Conservation (phyloP, 2,329 filamentous ascomycete species). For the Pyricularia sp. region DNA sequence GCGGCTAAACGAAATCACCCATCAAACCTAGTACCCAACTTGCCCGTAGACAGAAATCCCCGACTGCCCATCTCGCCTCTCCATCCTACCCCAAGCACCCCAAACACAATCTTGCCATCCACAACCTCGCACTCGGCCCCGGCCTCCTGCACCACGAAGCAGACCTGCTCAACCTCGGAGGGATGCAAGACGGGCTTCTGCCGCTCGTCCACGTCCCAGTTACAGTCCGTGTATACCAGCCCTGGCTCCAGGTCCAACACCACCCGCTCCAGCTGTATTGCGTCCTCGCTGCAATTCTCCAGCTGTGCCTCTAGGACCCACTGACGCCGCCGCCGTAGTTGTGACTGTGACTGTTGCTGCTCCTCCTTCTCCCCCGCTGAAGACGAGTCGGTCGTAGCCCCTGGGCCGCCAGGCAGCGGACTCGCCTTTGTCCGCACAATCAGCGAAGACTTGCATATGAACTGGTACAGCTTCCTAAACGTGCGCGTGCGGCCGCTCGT, state of each 20-base stretch:
- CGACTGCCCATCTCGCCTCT: constrained; percentile 80
- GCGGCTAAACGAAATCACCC: not conserved
- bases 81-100: constrained; percentile 82
- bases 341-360: constrained; percentile 18
- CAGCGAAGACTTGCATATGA: constrained; percentile 82
- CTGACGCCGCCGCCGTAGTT: constrained; percentile 15
- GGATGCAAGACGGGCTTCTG: constrained; percentile 48
- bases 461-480: constrained; percentile 94
- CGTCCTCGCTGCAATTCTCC: constrained; percentile 83
- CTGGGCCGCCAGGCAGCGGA: constrained; percentile 32
- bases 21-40: constrained; percentile 47
- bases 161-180: constrained; percentile 56
- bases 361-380: constrained; percentile 9
- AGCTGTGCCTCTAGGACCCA: constrained; percentile 90
- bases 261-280: constrained; percentile 66
- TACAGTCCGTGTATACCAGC: constrained; percentile 43
- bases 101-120: constrained; percentile 47
- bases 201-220: constrained; percentile 33
- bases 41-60: constrained; percentile 81
- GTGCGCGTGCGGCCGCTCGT: constrained; percentile 65
- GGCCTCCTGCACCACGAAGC: constrained; percentile 48
- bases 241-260: constrained; percentile 43
- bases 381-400: not conserved
- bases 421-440: constrained; percentile 87
- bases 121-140: constrained; percentile 25